Conservation (phyloP, 2,329 filamentous ascomycete species). For the Hypocreales sp. region DNA sequence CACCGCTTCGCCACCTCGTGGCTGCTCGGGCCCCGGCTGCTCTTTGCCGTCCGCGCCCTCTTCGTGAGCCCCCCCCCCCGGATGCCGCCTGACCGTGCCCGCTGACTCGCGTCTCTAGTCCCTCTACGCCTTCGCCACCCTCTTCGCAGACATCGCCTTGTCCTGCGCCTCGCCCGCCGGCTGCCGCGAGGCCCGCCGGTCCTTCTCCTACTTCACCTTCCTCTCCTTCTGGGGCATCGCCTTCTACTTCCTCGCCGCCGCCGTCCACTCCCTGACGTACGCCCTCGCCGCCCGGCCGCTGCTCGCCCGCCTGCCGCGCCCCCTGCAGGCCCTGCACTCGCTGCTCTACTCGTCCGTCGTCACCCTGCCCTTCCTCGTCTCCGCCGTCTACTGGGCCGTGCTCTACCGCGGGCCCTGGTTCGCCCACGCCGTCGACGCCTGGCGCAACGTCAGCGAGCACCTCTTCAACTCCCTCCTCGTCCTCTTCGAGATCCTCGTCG, state of each 20-base stretch:
- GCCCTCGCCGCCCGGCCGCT: constrained; percentile 35
- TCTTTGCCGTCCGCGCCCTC: constrained; percentile 41
- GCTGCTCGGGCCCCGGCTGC: constrained; percentile 50
- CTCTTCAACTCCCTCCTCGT: constrained; percentile 59
- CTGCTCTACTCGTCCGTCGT: constrained; percentile 48
- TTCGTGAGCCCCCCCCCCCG: constrained; percentile 25
- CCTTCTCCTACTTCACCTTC: constrained; percentile 72
- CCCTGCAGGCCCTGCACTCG: constrained; percentile 48
- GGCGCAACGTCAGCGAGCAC: constrained; percentile 59
- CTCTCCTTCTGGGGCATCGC: constrained; percentile 70
- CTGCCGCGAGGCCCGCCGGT: constrained; percentile 29
- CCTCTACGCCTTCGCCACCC: constrained; percentile 58
- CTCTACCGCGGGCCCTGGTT: constrained; percentile 40
- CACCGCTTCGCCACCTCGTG: constrained; percentile 69
- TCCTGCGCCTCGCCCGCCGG: constrained; percentile 40
- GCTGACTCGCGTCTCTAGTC: not conserved
- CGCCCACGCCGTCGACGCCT: constrained; percentile 32
- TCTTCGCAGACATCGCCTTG: constrained; percentile 56
- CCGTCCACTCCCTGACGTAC: constrained; percentile 56
- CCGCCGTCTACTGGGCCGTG: constrained; percentile 54
- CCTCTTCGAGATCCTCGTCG: constrained; percentile 57
- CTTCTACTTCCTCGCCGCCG: constrained; percentile 59
- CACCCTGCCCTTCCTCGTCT: constrained; percentile 53
- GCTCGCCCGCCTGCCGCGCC: constrained; percentile 42
- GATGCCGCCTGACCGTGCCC: not conserved